Base-by-base conservation (phyloP, 1,284 basidiomycete genomes). In the Sparassis latifolia region DNA sequence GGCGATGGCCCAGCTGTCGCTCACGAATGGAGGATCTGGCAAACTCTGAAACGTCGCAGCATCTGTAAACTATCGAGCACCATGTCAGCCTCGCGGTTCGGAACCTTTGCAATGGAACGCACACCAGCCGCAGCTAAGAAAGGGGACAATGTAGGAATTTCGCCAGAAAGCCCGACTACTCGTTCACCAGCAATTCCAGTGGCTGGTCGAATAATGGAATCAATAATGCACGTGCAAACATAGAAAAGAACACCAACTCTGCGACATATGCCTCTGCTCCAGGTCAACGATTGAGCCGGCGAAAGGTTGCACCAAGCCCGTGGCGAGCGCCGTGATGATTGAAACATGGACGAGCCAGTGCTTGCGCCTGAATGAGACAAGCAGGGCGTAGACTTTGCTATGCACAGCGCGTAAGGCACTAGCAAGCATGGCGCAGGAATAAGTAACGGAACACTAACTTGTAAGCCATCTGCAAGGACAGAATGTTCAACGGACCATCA, bases 91-190 rank as follows among this genome's bases (percentile, higher is more conserved):
- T 31, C 3, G 44, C 30, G 33, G 35, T 20, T 10, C 51, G 4
- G 49, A 37, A 48, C 45, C 7, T 2, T n/a, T 51, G 28, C 47
- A 42, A 45, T 4, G 12, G 12, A 4, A 68, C 75, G 55, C 58
- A 78, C 76, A 28, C 84, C 83, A 27, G 80, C 75, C 5, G 83
- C 76, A 33, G 83, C 75, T 5, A 77, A 65, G 58, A 84, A 85
- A 10, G 74, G 69, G 39, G 71, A 74, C 42, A 84, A 56, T 12
- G 35, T 7, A 12, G 35, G 6, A 12, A 37, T 37, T 6, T 37
- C 35, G 6, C 1, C 7, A 6, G 35, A 6, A 12, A 37, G 35
- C 35, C 35, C 35, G 12, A 37, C 35, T 12, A 12, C 12, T 37
- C 35, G 7, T 37, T 37, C 12, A 6, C 7, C 6, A 12, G 12